These are phyloP conservation scores for Amanita muscaria DNA, from an alignment of 768 basidiomycete genomes.

Conservation along the genomic window DNA sequence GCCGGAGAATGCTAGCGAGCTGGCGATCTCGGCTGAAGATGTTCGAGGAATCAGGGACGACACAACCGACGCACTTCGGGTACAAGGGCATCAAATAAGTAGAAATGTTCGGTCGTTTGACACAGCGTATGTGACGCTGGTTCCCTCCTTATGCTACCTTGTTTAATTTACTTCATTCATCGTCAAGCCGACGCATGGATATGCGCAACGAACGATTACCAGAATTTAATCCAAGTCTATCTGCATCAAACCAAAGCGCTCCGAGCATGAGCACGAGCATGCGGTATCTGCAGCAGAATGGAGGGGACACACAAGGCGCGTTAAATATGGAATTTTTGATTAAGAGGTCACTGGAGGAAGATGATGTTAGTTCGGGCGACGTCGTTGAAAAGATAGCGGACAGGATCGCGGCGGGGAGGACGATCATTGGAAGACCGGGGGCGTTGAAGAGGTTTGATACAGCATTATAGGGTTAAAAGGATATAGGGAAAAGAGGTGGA, in stretches of 20 bases:
- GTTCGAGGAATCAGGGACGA: slow-evolving; percentile 24
- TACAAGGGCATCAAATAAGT: slow-evolving; percentile 50
- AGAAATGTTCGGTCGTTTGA: slow-evolving; percentile 62
- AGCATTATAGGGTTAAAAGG: slow-evolving; percentile 17
- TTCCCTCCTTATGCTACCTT: not conserved
- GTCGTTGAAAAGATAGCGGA: slow-evolving; percentile 58
- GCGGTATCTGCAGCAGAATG: slow-evolving; percentile 4
- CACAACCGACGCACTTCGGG: slow-evolving; percentile 45
- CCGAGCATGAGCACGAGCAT: slow-evolving; percentile 44
- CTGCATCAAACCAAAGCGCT: slow-evolving; percentile 39
- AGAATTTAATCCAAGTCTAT: slow-evolving; percentile 31
- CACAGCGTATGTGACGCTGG: slow-evolving; percentile 50
- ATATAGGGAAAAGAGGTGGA: not conserved
- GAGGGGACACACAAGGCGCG: slow-evolving; percentile 6
- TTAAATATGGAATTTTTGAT: slow-evolving; percentile 60
- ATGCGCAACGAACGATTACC: slow-evolving; percentile 70
- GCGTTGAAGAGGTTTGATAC: slow-evolving; percentile 62
- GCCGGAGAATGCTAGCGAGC: slow-evolving; percentile 69
- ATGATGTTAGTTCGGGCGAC: slow-evolving; percentile 28
- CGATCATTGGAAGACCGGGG: slow-evolving; percentile 33
- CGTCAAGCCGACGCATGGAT: slow-evolving; percentile 58
- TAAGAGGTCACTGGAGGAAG: slow-evolving; percentile 52
- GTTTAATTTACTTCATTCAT: not conserved
- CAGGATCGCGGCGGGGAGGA: slow-evolving; percentile 45
- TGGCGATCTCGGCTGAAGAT: slow-evolving; percentile 27